These are phyloP conservation scores for Letharia columbiana DNA, from an alignment of 495 filamentous ascomycete genomes.

Conservation along the genomic window DNA sequence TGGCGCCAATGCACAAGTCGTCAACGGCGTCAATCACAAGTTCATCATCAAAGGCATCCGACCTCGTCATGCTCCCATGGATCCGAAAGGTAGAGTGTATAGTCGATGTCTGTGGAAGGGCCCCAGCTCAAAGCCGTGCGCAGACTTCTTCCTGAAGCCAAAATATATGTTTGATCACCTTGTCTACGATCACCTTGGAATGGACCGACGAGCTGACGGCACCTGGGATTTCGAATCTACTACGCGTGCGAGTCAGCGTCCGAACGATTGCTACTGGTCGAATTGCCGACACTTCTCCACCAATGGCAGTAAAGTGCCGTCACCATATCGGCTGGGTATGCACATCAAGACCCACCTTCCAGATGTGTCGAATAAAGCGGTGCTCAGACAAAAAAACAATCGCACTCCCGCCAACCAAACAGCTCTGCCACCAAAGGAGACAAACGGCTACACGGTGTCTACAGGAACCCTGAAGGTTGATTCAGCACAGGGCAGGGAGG, in stretches of 20 bases:
- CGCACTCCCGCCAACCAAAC: conserved; percentile 34
- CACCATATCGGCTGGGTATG: conserved; percentile 39
- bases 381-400: conserved; percentile 26
- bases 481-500: conserved; percentile 37
- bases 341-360: conserved; percentile 62
- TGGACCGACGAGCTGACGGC: conserved; percentile 45
- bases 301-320: conserved; percentile 32
- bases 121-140: conserved; percentile 44
- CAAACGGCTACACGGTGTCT: conserved; percentile 37
- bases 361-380: conserved; percentile 32
- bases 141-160: conserved; percentile 49
- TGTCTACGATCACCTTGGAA: conserved; percentile 55
- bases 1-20: conserved; percentile 74
- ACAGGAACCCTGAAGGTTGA: conserved; percentile 34
- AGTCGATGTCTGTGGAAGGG: conserved; percentile 49
- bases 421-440: conserved; percentile 44
- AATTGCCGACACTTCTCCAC: conserved; percentile 40
- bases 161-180: conserved; percentile 68
- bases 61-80: conserved; percentile 63
- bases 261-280: conserved; percentile 48
- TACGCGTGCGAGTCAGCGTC: conserved; percentile 10
- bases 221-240: conserved; percentile 18
- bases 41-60: conserved; percentile 94
- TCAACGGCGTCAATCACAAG: conserved; percentile 48
- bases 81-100: conserved; percentile 53